These are phyloP conservation scores for Aspergillus caelatus DNA, from an alignment of 2,329 filamentous ascomycete genomes.

Conservation along the genomic window DNA sequence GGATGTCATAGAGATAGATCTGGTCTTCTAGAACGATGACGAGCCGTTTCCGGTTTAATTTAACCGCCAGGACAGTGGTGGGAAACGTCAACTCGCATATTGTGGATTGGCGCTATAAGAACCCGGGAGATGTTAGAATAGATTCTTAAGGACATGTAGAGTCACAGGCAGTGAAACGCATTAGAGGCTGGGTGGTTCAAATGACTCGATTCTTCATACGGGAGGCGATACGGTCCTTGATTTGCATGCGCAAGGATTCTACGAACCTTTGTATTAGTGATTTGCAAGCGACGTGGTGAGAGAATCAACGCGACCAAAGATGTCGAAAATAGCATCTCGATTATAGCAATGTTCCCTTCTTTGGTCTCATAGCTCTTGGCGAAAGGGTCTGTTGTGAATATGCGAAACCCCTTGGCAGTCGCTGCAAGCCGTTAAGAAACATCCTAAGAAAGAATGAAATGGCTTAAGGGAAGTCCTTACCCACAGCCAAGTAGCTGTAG, in stretches of 20 bases:
- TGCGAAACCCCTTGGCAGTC: constrained; percentile 90
- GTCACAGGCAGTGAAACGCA: neutral
- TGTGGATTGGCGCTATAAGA: constrained; percentile 67
- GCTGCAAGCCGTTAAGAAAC: constrained; percentile 54
- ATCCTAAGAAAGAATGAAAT: constrained; percentile 7
- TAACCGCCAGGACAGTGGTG: constrained; percentile 90
- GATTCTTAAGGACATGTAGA: constrained; percentile 16
- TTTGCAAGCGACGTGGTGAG: constrained; percentile 87
- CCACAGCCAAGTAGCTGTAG: constrained; percentile 94
- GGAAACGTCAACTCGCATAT: constrained; percentile 99
- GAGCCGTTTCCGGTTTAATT: constrained; percentile 89
- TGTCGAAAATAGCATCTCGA: constrained; percentile 99
- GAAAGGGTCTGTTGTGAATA: constrained; percentile 96
- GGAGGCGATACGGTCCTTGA: neutral
- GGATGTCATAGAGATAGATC: constrained; percentile 98
- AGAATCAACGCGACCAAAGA: constrained; percentile 92
- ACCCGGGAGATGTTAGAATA: constrained; percentile 1
- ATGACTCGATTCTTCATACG: constrained; percentile 4
- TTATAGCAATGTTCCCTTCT: constrained; percentile 91
- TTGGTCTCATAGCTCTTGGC: constrained; percentile 92
- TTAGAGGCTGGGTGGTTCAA: neutral
- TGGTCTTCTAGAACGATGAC: constrained; percentile 93
- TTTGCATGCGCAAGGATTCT: constrained; percentile 11
- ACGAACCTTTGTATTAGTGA: constrained; percentile 92
- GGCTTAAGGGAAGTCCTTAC: constrained; percentile 53